Evolutionary conservation across 2,329 filamentous ascomycete species (phyloP).

Genomic region (Ophiostoma piceae): DNA sequence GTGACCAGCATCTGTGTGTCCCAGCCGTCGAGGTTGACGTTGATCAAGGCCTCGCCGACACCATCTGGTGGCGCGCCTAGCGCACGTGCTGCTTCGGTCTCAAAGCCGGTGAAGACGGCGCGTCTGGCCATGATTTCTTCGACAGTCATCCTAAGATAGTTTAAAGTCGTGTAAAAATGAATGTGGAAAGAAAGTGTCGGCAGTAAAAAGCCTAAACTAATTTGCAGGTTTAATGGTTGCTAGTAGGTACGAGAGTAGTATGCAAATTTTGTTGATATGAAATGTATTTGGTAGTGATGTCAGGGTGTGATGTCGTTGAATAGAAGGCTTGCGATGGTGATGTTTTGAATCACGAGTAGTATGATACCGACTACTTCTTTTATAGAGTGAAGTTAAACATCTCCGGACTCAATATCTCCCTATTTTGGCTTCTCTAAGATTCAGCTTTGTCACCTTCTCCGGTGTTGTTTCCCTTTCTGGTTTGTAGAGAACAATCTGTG

Average conservation of each 20-base stretch:
- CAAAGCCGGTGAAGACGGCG: neutral
- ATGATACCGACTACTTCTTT: neutral
- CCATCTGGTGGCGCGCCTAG: neutral
- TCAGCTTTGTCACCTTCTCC: neutral
- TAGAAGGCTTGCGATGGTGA: neutral
- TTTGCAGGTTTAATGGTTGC: too few relatives aligned
- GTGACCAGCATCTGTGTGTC: neutral
- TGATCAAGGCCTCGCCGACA: slow-evolving; percentile 12
- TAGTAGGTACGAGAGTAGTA: too few relatives aligned
- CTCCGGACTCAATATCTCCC: neutral
- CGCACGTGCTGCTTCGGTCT: neutral
- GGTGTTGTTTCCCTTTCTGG: neutral
- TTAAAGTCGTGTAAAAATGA: too few relatives aligned
- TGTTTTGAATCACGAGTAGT: neutral
- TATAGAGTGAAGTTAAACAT: neutral
- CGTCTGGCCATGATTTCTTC: neutral
- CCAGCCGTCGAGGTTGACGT: slow-evolving; percentile 2
- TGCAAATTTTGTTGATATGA: too few relatives aligned
- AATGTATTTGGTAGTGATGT: too few relatives aligned
- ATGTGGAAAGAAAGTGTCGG: too few relatives aligned
- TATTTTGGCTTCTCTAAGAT: neutral
- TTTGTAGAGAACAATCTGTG: neutral
- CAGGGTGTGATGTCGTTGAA: neutral
- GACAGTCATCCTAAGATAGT: neutral
- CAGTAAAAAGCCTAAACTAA: too few relatives aligned